Evolutionary conservation across 2,329 filamentous ascomycete genomes (phyloP), one percentile per base, ranked within the genome.

Genomic region (Diplodia corticola): DNA sequence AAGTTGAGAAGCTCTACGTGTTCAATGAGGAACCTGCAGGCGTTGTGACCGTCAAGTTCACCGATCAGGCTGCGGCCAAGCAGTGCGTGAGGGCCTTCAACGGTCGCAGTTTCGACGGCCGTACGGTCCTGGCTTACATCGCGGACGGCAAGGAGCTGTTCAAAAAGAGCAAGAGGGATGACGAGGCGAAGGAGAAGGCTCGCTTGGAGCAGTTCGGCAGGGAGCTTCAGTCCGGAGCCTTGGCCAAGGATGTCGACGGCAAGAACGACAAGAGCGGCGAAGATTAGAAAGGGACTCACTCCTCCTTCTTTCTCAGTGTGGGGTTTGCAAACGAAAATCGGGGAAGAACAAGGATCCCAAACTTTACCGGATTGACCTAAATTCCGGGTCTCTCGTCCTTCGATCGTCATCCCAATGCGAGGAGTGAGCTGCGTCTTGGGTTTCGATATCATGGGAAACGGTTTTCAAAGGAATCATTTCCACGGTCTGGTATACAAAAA

Each of bases 1-100:
- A 89, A 26, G 92, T 98, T 40, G 96, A 93, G 35, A 97, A 96
- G 74, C 91, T 98, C 48, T 89, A 95, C 3, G 82, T 99, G 17
- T 99, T 91, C 76, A 95, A 99, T 76, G 84, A 89, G 69, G 96
- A 99, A 78, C 80, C 86, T 4, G 90, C 92, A 0, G 95, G 95
- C 20, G 86, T 98, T 44, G 90, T 93, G 9, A 93, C 89, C 64
- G 91, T 99, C 69, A 89, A 90, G 72, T 99, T 97, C 80, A 82
- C 84, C 65, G 88, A 90, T 46, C 81, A 86, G 4, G 87, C 90
- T 67, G 86, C 89, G 2, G 94, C 93, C 3, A 82, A 82, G 66
- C 87, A 86, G 9, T 97, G 92, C 75, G 87, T 94, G 48, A 73
- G 75, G 70, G 66, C 68, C 10, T 93, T 96, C 89, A 82, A 92